Conservation (phyloP, 2,329 filamentous ascomycete species). For the Xylariaceae sp. region DNA sequence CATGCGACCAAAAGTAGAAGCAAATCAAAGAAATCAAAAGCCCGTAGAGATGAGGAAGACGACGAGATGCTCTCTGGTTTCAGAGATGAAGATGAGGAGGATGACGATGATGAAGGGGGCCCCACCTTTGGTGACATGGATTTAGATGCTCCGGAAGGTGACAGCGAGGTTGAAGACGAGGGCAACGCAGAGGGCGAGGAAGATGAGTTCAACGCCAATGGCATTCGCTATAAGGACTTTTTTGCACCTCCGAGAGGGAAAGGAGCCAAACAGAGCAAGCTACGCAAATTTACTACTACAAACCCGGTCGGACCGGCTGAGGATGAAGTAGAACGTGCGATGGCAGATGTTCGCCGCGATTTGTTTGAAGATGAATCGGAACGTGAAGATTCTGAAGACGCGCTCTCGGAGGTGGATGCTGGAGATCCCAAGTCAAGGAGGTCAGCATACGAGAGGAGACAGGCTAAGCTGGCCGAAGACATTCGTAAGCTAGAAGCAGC, state of each 20-base stretch:
- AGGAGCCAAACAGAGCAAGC: conserved; percentile 61
- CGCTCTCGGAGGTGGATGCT: conserved; percentile 69
- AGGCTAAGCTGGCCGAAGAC: conserved; percentile 85
- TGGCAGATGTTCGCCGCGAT: conserved; percentile 86
- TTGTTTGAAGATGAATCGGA: conserved; percentile 83
- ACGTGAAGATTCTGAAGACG: conserved; percentile 68
- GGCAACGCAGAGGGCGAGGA: conserved; percentile 62
- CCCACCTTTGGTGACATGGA: conserved; percentile 85
- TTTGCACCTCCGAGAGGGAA: conserved; percentile 86
- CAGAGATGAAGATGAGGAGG: conserved; percentile 68
- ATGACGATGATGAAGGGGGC: conserved; percentile 75
- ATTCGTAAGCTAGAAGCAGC: conserved; percentile 90
- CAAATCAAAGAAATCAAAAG: conserved; percentile 45
- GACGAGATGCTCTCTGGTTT: conserved; percentile 48
- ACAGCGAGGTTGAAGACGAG: conserved; percentile 72
- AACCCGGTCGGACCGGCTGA: conserved; percentile 57
- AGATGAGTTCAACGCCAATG: conserved; percentile 75
- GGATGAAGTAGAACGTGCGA: conserved; percentile 79
- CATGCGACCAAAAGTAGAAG: conserved; percentile 36
- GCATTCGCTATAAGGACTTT: conserved; percentile 90
- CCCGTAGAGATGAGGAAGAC: conserved; percentile 47
- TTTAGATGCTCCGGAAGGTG: conserved; percentile 75
- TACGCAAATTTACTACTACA: conserved; percentile 49
- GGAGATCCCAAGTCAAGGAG: conserved; percentile 74
- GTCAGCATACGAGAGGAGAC: conserved; percentile 85